Base-by-base conservation (phyloP, 2,329 filamentous ascomycete species). In the Alternaria tenuissima region DNA sequence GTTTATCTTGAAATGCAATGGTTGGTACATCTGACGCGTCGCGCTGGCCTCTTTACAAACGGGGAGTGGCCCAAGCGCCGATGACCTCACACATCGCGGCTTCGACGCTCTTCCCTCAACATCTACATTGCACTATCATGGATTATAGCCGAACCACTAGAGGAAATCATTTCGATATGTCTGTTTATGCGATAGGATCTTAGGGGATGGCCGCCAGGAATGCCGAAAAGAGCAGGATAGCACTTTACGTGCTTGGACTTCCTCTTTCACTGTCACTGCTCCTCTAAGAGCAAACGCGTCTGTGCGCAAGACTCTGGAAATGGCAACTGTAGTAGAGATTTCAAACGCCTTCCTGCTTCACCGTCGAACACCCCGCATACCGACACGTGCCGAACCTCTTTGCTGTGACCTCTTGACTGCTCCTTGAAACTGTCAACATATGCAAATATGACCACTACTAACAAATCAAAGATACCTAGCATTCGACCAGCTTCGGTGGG, bases 31-130 rank as follows among this genome's bases (percentile, higher is more conserved):
- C 59, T 12, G 60, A 66, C 65, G 68, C 67, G 68, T 64, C 49
- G 54, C 61, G 61, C 57, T 71, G 68, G 59, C 64, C 62, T 70
- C 48, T 60, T 55, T 20, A 52, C 16, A 20, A 47, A 22, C 42
- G 22, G 36, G 32, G 59, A 6, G 4, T 61, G 59, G 55, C 32
- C 59, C 56, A 22, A 59, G 59, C 59, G 44, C 52, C 24, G 16
- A 55, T 61, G 54, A 62, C 55, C 55, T 55, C 51, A 62, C 59
- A 57, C 46, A 59, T 55, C 59, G 52, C 41, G 44, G 46, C 39
- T 55, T 48, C n/a, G 12, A 44, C 43, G 6, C 38, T 48, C 14
- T 34, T 22, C 28, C 42, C 7, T 20, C 14, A 36, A 12, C 3
- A 24, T 16, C 18, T 9, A 20, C 48, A 53, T 38, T 7, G 16